These are phyloP conservation scores for Dendrobium huoshanense DNA, from an alignment of 106 monocot genomes.

Conservation along the genomic window DNA sequence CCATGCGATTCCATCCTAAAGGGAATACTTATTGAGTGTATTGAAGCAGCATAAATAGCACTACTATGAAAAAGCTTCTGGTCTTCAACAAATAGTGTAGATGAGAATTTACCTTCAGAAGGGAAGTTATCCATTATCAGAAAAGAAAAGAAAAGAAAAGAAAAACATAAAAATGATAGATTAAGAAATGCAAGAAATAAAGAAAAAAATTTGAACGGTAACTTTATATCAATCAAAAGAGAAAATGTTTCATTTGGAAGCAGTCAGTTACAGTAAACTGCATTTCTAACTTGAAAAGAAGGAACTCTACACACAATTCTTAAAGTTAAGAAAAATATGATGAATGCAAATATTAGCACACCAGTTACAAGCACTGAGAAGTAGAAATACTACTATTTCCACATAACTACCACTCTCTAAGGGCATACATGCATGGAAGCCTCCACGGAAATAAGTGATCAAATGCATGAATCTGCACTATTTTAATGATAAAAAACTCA, in stretches of 20 bases:
- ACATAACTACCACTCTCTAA: neutral
- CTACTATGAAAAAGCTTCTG: constrained; percentile 78
- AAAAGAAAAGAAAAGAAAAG: constrained; percentile 4
- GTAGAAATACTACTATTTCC: neutral
- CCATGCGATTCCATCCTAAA: constrained; percentile 56
- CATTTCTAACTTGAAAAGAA: neutral
- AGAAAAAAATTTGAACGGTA: neutral
- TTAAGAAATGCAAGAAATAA: neutral
- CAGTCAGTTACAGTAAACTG: neutral
- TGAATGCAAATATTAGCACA: neutral
- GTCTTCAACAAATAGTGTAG: constrained; percentile 55
- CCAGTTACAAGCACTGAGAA: neutral
- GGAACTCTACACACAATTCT: neutral
- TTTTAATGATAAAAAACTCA: too few relatives aligned
- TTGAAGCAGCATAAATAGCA: constrained; percentile 81
- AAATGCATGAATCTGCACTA: neutral
- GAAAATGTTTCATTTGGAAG: neutral
- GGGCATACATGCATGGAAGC: neutral
- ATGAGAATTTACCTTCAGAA: constrained; percentile 52
- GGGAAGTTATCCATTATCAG: neutral
- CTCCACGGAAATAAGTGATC: neutral
- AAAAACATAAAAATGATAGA: neutral
- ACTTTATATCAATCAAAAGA: neutral
- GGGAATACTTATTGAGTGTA: constrained; percentile 72
- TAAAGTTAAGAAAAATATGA: neutral